These are phyloP conservation scores for Phylloporus arenicola DNA, from an alignment of 768 basidiomycete genomes.

Conservation along the genomic window DNA sequence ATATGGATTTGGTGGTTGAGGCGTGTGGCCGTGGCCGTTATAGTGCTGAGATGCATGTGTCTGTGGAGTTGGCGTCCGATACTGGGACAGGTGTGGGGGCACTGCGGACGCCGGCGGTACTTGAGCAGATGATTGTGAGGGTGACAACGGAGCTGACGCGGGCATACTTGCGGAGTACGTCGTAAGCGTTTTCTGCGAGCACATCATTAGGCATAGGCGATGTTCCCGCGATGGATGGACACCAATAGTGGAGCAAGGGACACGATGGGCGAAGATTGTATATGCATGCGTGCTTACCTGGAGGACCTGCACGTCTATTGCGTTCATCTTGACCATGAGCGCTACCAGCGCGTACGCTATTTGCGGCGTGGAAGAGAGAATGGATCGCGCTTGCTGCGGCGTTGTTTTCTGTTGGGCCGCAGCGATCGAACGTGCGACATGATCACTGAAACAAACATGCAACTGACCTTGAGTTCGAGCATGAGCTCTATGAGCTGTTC, in stretches of 20 bases:
- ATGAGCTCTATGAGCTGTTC: slow-evolving; percentile 73
- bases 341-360: slow-evolving; percentile 74
- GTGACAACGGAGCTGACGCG: slow-evolving; percentile 10
- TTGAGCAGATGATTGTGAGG: slow-evolving; percentile 24
- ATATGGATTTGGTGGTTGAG: slow-evolving; percentile 25
- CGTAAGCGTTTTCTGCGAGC: slow-evolving; percentile 55
- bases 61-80: slow-evolving; percentile 34
- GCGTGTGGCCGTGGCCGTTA: slow-evolving; percentile 25
- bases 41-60: slow-evolving; percentile 25
- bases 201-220: slow-evolving; percentile 5
- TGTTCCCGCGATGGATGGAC: neutral
- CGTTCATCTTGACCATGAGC: slow-evolving; percentile 74
- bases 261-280: neutral
- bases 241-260: neutral
- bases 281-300: slow-evolving; percentile 41
- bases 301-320: slow-evolving; percentile 68
- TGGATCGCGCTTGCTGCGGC: slow-evolving; percentile 59
- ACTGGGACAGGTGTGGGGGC: slow-evolving; percentile 38
- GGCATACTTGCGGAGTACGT: slow-evolving; percentile 36
- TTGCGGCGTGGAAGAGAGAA: slow-evolving; percentile 67
- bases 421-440: slow-evolving; percentile 1
- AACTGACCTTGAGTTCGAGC: slow-evolving; percentile 57
- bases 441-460: neutral
- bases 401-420: slow-evolving; percentile 58
- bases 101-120: slow-evolving; percentile 36